These are phyloP conservation scores for Collybia nuda DNA, from an alignment of 768 basidiomycete genomes.

Conservation along the genomic window DNA sequence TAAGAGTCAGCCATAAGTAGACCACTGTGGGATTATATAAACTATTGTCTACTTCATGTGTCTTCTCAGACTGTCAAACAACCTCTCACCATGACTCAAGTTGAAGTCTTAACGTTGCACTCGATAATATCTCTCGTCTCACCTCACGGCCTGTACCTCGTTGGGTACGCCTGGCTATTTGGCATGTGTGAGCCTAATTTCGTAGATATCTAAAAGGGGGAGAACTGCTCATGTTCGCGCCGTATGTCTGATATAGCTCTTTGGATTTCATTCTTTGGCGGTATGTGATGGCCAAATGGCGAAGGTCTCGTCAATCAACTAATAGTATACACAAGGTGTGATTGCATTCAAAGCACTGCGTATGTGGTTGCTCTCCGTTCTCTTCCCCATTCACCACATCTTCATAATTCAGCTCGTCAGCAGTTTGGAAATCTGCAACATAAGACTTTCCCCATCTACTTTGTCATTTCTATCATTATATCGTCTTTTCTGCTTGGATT, in stretches of 20 bases:
- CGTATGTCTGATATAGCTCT: slow-evolving; percentile 32
- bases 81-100: slow-evolving; percentile 26
- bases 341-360: slow-evolving; percentile 63
- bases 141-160: slow-evolving; percentile 43
- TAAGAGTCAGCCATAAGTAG: neutral
- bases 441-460: slow-evolving; percentile 74
- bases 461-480: slow-evolving; percentile 55
- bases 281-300: slow-evolving; percentile 20
- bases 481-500: slow-evolving; percentile 53
- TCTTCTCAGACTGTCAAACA: neutral
- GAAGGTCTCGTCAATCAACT: neutral
- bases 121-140: slow-evolving; percentile 31
- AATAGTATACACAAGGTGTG: slow-evolving; percentile 38
- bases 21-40: too few relatives aligned
- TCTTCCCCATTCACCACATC: neutral
- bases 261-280: slow-evolving; percentile 73
- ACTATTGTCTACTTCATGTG: too few relatives aligned
- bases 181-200: slow-evolving; percentile 60
- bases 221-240: slow-evolving; percentile 17
- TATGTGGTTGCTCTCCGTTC: slow-evolving; percentile 27
- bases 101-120: slow-evolving; percentile 33
- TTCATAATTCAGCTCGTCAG: slow-evolving; percentile 50
- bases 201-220: neutral
- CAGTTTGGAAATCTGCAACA: slow-evolving; percentile 77
- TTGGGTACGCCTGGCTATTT: slow-evolving; percentile 63